phyloP scores from a whole-genome alignment of 2,329 filamentous ascomycete species.

The Aspergillus fructus region DNA sequence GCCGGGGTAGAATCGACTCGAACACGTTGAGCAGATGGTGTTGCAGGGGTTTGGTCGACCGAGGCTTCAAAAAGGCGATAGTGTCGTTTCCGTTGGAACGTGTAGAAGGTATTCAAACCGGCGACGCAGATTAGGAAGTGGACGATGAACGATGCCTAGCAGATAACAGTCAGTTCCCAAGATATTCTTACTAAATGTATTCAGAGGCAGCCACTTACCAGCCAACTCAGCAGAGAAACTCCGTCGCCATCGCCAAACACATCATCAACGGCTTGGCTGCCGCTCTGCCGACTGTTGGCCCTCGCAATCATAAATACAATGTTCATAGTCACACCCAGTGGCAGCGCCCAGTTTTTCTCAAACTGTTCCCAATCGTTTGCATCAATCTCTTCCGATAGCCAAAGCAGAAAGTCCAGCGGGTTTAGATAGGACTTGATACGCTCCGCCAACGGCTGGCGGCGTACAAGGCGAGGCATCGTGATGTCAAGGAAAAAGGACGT shows the following conservation, averaged over 20 bases:
- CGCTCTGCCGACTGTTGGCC: conserved; percentile 65
- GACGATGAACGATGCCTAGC: conserved; percentile 68
- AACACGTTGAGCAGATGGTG: conserved; percentile 84
- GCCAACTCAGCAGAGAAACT: conserved; percentile 67
- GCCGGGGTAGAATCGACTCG: conserved; percentile 80
- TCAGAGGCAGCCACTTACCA: conserved; percentile 48
- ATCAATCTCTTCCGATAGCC: conserved; percentile 89
- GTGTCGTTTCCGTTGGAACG: conserved; percentile 75
- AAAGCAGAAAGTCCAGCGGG: conserved; percentile 84
- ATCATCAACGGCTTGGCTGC: conserved; percentile 64
- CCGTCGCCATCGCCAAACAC: conserved; percentile 72
- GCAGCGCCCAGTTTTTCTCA: conserved; percentile 68
- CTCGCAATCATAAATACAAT: conserved; percentile 77
- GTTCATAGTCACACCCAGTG: conserved; percentile 75
- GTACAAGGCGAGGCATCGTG: conserved; percentile 78
- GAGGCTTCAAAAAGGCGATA: conserved; percentile 90
- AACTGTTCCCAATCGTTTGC: conserved; percentile 85
- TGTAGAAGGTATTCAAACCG: conserved; percentile 74
- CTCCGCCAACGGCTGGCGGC: conserved; percentile 74
- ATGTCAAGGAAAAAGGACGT: neutral
- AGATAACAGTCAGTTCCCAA: conserved; percentile 4
- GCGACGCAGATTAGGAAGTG: conserved; percentile 67
- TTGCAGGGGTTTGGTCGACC: conserved; percentile 72
- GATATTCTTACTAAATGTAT: neutral
- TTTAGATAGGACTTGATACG: conserved; percentile 79